These are phyloP conservation scores for Rhypophila decipiens DNA, from an alignment of 495 filamentous ascomycete genomes.

Conservation along the genomic window DNA sequence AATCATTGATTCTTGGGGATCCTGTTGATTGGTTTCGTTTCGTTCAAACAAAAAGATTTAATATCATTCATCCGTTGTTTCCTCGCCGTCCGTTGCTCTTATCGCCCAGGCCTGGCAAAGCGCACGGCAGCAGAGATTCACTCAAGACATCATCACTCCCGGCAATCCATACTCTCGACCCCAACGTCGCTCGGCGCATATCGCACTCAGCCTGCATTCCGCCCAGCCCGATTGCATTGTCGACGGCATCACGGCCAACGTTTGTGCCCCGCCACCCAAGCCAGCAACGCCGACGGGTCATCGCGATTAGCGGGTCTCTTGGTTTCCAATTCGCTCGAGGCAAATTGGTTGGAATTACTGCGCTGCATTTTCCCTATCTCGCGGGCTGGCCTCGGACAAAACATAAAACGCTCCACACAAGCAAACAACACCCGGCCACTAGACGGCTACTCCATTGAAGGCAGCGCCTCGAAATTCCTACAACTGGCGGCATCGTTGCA, in stretches of 20 bases:
- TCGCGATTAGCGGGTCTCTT: conserved; percentile 14
- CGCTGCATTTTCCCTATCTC: conserved; percentile 19
- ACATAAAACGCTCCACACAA: conserved; percentile 12
- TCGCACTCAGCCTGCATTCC: neutral
- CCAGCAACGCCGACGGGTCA: conserved; percentile 11
- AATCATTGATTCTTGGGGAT: conserved; percentile 26
- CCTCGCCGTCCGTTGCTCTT: conserved; percentile 13
- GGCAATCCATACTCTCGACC: conserved; percentile 4
- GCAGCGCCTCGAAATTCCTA: conserved; percentile 22
- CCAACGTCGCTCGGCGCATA: neutral
- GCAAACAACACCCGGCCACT: neutral
- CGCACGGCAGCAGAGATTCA: conserved; percentile 15
- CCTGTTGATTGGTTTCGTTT: conserved; percentile 36
- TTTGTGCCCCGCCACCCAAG: conserved; percentile 9
- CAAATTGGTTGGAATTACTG: conserved; percentile 19
- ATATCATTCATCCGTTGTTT: conserved; percentile 36
- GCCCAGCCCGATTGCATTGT: conserved; percentile 13
- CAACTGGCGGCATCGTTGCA: conserved; percentile 7
- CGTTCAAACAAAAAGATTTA: conserved; percentile 30
- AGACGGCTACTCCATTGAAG: conserved; percentile 7
- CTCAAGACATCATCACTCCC: conserved; percentile 6
- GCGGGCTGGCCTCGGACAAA: conserved; percentile 32
- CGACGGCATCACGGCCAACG: conserved; percentile 10
- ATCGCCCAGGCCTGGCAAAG: conserved; percentile 15
- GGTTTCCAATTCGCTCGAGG: conserved; percentile 21